Base-by-base conservation (phyloP, 768 basidiomycete genomes). In the Pulveroboletus sp. region DNA sequence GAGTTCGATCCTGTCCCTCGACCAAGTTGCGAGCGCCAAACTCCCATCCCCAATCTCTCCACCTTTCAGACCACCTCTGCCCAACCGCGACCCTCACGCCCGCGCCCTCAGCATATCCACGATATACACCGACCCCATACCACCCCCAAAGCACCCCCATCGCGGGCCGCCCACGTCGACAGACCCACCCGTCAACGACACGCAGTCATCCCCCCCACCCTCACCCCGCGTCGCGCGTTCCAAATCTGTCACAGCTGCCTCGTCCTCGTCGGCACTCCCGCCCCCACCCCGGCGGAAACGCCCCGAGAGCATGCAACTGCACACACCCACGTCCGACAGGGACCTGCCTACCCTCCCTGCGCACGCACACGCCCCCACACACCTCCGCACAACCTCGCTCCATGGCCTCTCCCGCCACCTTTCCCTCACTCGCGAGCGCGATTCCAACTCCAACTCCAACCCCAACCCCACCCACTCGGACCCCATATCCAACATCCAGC, bases 221-320 rank as follows among this genome's bases (percentile, higher is more conserved):
- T 65, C 65, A 1, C 61, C 66, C 2, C 73, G 78, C 12, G 68
- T 79, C 7, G 71, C 72, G 40, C 73, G 84, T 11, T 80, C 79
- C 32, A 81, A 75, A 56, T 82, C 81, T 0, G 57, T 84, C 64
- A 76, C 70, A 1, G n/a, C n/a, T n/a, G n/a, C n/a, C n/a, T 61
- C 69, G 10, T 63, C 71, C 12, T 66, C 71, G 4, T 61, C 70
- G 0, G 21, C 20, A 2, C 56, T 49, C 4, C 81, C 78, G 0
- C 81, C 80, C 0, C 78, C 78, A 1, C 64, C 72, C 6, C 70
- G 77, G 9, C 68, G 78, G 10, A 75, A 71, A 39, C 72, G 85
- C 2, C 86, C 84, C 0, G 84, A 86, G 57, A 87, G 84, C 56
- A 73, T 81, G 37, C 84, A 85, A 53, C 55, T 83, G n/a, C n/a